Evolutionary conservation across 2,329 filamentous ascomycete genomes (phyloP), one percentile per base, ranked within the genome.

Genomic region (Xylariomycetidae sp.): DNA sequence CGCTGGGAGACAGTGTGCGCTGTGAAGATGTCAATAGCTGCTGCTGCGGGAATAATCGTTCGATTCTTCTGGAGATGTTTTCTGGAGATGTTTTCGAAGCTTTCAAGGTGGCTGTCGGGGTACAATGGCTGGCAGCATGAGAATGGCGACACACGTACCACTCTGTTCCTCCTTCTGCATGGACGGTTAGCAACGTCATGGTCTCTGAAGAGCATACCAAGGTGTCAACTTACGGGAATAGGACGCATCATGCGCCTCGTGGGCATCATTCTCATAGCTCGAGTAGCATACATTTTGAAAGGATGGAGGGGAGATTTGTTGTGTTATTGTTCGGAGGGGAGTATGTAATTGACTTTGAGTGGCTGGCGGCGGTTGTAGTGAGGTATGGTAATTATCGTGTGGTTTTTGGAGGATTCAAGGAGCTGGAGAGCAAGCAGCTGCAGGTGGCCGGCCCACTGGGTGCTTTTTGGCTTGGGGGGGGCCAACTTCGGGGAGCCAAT

Each of bases 1-100:
- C 90, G 87, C 74, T 97, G 92, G 49, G 90, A 95, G 66, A 97
- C 80, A 56, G 90, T 96, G 72, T 97, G 92, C 62, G 88, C 92
- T 98, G 42, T 38, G 45, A 36, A 42, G 31, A 47, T 32, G 33
- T 46, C 28, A 44, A 45, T 36, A 40, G 40, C 29, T n/a, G 39
- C 33, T 33, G 18, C 17, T n/a, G n/a, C n/a, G n/a, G n/a, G n/a
- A n/a, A n/a, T n/a, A n/a, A n/a, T n/a, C n/a, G n/a, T n/a, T 17
- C 27, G 36, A 27, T 9, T 20, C 17, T 28, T 32, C 10, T 6
- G 16, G 28, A 14, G 11, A 16, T 20, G 19, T 17, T 16, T 17
- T 44, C 38, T 26, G n/a, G n/a, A n/a, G n/a, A n/a, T n/a, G n/a
- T n/a, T n/a, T n/a, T 37, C 4, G 27, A 22, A 33, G 30, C 23